Conservation (phyloP, 352 stramenopile genomes). For the Elongisporangium senticosum region DNA sequence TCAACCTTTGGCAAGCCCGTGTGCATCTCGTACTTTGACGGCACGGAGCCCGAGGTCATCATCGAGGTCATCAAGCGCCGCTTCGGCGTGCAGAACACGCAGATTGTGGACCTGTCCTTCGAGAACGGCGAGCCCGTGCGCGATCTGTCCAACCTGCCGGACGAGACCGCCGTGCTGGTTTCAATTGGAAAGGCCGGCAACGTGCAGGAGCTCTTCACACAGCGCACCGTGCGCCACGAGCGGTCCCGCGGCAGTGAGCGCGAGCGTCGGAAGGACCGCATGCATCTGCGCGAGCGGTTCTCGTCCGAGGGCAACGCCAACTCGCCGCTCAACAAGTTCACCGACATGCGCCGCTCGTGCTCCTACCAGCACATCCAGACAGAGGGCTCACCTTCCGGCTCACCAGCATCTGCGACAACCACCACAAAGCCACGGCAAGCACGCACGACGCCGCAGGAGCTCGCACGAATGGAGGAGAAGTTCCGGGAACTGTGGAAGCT, state of each 20-base stretch:
- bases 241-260: constrained; percentile 19
- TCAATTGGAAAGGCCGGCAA: constrained; percentile 77
- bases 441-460: background rate
- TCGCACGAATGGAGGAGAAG: constrained; percentile 25
- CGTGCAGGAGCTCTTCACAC: constrained; percentile 45
- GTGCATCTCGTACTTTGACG: constrained; percentile 78
- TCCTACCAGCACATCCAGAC: constrained; percentile 46
- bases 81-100: constrained; percentile 66
- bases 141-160: constrained; percentile 40
- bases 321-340: constrained; percentile 5
- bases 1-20: constrained; percentile 74
- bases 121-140: constrained; percentile 65
- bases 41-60: constrained; percentile 64
- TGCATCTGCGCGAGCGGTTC: constrained; percentile 37
- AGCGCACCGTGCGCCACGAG: constrained; percentile 16
- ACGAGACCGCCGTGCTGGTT: constrained; percentile 65
- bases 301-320: constrained; percentile 42
- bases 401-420: constrained; percentile 4
- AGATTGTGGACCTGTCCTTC: constrained; percentile 73
- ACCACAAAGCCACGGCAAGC: constrained; percentile 8
- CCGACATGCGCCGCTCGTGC: constrained; percentile 26
- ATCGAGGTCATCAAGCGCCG: constrained; percentile 74
- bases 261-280: constrained; percentile 26
- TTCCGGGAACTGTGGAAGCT: constrained; percentile 73
- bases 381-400: background rate